phyloP scores from a whole-genome alignment of 352 stramenopile species.

The Globisporangium megalacanthum region DNA sequence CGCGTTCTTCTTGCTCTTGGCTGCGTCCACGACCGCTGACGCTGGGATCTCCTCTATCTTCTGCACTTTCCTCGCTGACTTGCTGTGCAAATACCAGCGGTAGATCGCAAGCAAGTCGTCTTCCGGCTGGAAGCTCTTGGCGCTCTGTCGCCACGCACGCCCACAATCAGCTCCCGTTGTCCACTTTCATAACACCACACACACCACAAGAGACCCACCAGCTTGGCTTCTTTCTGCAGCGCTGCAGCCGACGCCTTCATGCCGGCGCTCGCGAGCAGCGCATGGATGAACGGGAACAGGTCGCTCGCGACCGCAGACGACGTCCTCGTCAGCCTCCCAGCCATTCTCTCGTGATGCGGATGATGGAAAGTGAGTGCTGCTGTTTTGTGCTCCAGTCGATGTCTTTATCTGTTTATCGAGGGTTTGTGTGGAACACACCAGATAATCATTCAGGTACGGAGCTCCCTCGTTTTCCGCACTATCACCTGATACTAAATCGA shows the following conservation, averaged over 20 bases:
- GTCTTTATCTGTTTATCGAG: too few species aligned
- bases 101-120: constrained; percentile 76
- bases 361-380: neutral
- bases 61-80: constrained; percentile 28
- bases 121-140: constrained; percentile 47
- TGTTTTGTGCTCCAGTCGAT: neutral
- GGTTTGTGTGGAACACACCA: neutral
- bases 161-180: neutral
- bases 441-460: too few species aligned
- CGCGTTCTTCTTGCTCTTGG: constrained; percentile 40
- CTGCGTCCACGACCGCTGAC: constrained; percentile 44
- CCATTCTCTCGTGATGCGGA: constrained; percentile 2
- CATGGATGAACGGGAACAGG: constrained; percentile 69
- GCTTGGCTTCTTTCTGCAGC: constrained; percentile 67
- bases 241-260: constrained; percentile 66
- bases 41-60: constrained; percentile 37
- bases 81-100: constrained; percentile 54
- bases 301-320: constrained; percentile 51
- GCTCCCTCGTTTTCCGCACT: neutral
- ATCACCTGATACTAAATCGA: neutral
- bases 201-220: constrained; percentile 25
- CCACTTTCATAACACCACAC: neutral
- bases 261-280: constrained; percentile 53
- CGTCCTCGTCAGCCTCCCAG: constrained; percentile 20
- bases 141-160: constrained; percentile 19